Conservation (phyloP, 2,329 filamentous ascomycete genomes). For the Colletotrichum somersetense region DNA sequence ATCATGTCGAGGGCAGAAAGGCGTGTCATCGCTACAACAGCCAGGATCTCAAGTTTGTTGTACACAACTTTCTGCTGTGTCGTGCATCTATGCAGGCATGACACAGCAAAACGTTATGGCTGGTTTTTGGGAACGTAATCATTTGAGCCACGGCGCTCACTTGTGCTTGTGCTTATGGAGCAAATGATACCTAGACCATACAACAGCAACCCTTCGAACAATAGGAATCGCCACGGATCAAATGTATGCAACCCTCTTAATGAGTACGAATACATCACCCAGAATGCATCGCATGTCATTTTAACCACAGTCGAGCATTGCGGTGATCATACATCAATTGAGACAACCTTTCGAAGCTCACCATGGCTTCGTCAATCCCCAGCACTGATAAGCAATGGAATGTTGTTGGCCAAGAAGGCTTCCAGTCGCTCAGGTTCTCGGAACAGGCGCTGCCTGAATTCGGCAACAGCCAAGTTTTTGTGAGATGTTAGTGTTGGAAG, state of each 20-base stretch:
- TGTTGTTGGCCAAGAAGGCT: slow-evolving; percentile 13
- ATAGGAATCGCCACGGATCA: not conserved
- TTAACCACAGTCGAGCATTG: too few relatives aligned
- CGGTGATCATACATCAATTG: not conserved
- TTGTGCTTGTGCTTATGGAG: not conserved
- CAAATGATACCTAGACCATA: not conserved
- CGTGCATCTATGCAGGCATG: not conserved
- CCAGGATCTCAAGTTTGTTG: not conserved
- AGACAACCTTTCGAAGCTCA: not conserved
- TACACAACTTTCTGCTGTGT: not conserved
- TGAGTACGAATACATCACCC: not conserved
- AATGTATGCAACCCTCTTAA: not conserved
- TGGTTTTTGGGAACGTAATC: not conserved
- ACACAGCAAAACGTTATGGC: not conserved
- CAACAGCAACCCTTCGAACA: not conserved
- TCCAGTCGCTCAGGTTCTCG: slow-evolving; percentile 23
- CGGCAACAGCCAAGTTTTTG: slow-evolving; percentile 36
- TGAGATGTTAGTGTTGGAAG: slow-evolving; percentile 22
- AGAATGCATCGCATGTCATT: too few relatives aligned
- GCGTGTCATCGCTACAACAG: not conserved
- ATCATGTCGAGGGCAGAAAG: not conserved
- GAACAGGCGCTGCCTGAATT: slow-evolving; percentile 20
- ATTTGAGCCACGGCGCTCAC: not conserved
- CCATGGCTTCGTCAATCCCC: slow-evolving; percentile 6
- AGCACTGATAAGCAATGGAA: slow-evolving; percentile 29